These are phyloP conservation scores for Kurtzmaniella cleridarum DNA, from an alignment of 805 yeast species.

Conservation along the genomic window DNA sequence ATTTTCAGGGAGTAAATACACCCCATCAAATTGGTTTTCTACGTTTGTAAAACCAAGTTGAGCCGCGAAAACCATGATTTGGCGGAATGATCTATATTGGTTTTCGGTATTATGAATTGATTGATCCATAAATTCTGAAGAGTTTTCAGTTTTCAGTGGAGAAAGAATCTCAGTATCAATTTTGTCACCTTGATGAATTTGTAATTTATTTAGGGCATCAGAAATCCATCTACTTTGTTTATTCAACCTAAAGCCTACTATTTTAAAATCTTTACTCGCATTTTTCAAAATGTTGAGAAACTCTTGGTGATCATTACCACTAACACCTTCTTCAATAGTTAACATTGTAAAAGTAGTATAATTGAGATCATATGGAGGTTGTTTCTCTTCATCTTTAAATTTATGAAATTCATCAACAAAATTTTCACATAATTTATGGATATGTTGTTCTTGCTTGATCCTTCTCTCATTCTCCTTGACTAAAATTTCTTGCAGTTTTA, in stretches of 20 bases:
- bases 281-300: slow-evolving; percentile 18
- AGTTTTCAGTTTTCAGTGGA: too few relatives aligned
- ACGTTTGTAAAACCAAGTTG: slow-evolving; percentile 16
- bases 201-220: slow-evolving; percentile 10
- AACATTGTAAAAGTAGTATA: slow-evolving; percentile 22
- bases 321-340: slow-evolving; percentile 25
- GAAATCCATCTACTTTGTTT: slow-evolving; percentile 9
- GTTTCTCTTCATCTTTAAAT: not conserved
- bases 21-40: slow-evolving; percentile 9
- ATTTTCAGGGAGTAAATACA: slow-evolving; percentile 13
- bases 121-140: too few relatives aligned
- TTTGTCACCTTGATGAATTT: too few relatives aligned
- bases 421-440: not conserved
- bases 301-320: slow-evolving; percentile 17
- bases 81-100: slow-evolving; percentile 10
- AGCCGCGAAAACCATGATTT: slow-evolving; percentile 12
- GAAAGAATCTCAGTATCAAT: too few relatives aligned
- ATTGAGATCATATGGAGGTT: slow-evolving; percentile 24
- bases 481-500: slow-evolving; percentile 6
- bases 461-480: slow-evolving; percentile 7
- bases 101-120: not conserved
- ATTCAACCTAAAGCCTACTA: slow-evolving; percentile 22
- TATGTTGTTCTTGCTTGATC: slow-evolving; percentile 3
- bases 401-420: not conserved
- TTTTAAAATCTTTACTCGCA: slow-evolving; percentile 14